Evolutionary conservation across 805 yeast species (phyloP).

Genomic region (Diddensiella santjacobensis): DNA sequence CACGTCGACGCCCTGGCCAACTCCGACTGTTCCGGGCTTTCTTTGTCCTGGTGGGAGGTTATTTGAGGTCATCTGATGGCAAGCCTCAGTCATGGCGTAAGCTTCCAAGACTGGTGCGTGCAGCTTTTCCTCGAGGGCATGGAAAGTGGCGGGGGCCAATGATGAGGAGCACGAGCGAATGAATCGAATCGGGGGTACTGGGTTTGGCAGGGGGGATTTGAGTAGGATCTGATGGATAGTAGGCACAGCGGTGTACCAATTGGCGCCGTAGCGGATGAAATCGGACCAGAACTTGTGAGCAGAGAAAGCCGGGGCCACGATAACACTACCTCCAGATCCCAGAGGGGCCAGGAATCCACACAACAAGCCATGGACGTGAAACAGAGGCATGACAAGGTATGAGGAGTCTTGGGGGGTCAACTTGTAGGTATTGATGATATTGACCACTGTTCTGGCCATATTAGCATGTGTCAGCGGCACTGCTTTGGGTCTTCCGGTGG

Average conservation of each 20-base stretch:
- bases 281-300: conserved; percentile 61
- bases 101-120: conserved; percentile 71
- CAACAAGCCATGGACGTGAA: conserved; percentile 72
- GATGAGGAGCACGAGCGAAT: conserved; percentile 72
- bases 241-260: conserved; percentile 77
- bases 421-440: conserved; percentile 56
- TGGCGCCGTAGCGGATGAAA: conserved; percentile 47
- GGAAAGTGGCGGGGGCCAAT: conserved; percentile 62
- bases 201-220: conserved; percentile 47
- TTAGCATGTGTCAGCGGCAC: conserved; percentile 67
- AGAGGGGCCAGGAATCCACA: conserved; percentile 63
- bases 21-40: conserved; percentile 70
- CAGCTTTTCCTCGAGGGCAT: conserved; percentile 52
- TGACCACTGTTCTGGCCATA: conserved; percentile 54
- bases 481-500: conserved; percentile 73
- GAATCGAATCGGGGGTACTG: conserved; percentile 55
- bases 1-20: conserved; percentile 64
- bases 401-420: conserved; percentile 48
- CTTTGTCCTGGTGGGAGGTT: conserved; percentile 60
- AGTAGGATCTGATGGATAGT: conserved; percentile 68
- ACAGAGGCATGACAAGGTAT: conserved; percentile 70
- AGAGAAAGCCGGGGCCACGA: conserved; percentile 61
- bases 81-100: conserved; percentile 77
- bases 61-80: conserved; percentile 78
- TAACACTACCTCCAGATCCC: conserved; percentile 54